Conservation (phyloP, 768 basidiomycete genomes). For the Trametes cinnabarina region DNA sequence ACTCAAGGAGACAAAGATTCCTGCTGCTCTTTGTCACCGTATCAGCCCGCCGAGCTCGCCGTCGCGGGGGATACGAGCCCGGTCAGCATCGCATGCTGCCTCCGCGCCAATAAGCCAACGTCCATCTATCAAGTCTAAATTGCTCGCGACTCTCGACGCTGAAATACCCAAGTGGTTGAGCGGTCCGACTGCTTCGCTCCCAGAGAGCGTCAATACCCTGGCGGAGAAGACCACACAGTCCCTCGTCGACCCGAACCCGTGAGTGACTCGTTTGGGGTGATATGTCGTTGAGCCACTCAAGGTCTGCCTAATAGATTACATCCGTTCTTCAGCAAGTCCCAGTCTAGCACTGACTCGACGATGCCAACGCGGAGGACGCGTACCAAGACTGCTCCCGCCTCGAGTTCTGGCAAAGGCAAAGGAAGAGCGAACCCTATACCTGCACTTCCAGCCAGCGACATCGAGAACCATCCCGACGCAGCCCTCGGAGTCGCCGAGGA, state of each 20-base stretch:
- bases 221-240: neutral
- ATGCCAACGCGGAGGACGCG: neutral
- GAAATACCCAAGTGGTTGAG: conserved; percentile 13
- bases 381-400: neutral
- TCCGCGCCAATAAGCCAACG: neutral
- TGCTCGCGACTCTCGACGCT: conserved; percentile 24
- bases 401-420: neutral
- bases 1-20: conserved; percentile 18
- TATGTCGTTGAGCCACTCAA: neutral
- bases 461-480: conserved; percentile 1
- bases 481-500: neutral
- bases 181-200: neutral
- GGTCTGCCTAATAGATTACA: neutral
- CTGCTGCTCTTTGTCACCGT: conserved; percentile 9
- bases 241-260: neutral
- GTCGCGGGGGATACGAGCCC: neutral
- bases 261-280: neutral
- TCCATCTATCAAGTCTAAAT: conserved; percentile 16
- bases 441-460: neutral
- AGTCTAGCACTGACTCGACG: neutral
- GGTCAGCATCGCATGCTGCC: neutral
- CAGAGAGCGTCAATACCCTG: neutral
- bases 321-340: neutral
- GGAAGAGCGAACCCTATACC: neutral
- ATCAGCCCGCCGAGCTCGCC: conserved; percentile 22